phyloP scores from a whole-genome alignment of 2,329 filamentous ascomycete species.

The Aspergillus sp. region DNA sequence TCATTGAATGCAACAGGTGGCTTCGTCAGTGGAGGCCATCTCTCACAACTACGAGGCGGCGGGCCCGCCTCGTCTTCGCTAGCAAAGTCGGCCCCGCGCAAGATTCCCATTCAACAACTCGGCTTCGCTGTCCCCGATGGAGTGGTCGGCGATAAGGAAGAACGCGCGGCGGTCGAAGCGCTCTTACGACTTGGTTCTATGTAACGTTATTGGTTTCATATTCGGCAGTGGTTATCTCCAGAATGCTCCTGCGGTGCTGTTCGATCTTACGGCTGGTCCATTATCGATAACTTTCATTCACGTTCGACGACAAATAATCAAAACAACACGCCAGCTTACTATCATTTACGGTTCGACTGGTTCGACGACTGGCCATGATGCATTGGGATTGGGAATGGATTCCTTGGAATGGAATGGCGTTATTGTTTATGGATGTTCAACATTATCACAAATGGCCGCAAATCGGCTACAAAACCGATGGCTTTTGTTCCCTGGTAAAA shows the following conservation, averaged over 20 bases:
- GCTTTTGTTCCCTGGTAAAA: constrained; percentile 12
- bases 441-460: neutral
- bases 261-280: constrained; percentile 14
- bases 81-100: constrained; percentile 39
- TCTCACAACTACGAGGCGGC: constrained; percentile 24
- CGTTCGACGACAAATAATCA: constrained; percentile 13
- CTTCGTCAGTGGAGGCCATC: constrained; percentile 35
- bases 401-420: constrained; percentile 13
- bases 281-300: constrained; percentile 3
- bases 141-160: constrained; percentile 36
- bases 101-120: constrained; percentile 31
- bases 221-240: constrained; percentile 13
- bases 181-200: constrained; percentile 48
- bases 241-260: constrained; percentile 8
- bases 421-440: constrained; percentile 3
- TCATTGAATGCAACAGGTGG: constrained; percentile 49
- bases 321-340: constrained; percentile 12
- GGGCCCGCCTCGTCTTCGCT: constrained; percentile 38
- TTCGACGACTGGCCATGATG: constrained; percentile 18
- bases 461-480: neutral
- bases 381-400: constrained; percentile 16
- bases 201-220: constrained; percentile 29
- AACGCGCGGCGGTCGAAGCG: constrained; percentile 49
- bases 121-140: constrained; percentile 32
- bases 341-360: constrained; percentile 17